Conservation (phyloP, 2,329 filamentous ascomycete species). For the Calonectria pauciramosa region DNA sequence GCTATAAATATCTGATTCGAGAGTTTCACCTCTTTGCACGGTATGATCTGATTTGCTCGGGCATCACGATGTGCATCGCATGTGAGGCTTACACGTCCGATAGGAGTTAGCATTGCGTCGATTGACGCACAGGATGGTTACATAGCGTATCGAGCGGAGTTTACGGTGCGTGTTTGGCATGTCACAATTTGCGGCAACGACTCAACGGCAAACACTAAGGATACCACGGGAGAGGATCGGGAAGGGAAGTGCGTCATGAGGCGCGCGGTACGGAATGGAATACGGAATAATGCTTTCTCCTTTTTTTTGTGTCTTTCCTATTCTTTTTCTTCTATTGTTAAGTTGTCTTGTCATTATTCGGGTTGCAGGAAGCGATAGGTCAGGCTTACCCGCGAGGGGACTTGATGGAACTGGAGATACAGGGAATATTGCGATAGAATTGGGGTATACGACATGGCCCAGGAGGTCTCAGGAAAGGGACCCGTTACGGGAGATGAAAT, state of each 20-base stretch:
- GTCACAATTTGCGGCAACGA: slow-evolving; percentile 28
- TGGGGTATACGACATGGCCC: slow-evolving; percentile 18
- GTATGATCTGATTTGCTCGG: slow-evolving; percentile 29
- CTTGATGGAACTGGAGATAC: not conserved
- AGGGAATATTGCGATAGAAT: slow-evolving; percentile 22
- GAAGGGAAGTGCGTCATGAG: not conserved
- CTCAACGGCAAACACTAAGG: slow-evolving; percentile 27
- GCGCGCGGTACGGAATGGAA: slow-evolving; percentile 1
- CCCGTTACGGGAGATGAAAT: slow-evolving; percentile 6
- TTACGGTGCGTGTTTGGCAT: slow-evolving; percentile 27
- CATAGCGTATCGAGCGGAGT: slow-evolving; percentile 30
- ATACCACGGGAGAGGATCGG: slow-evolving; percentile 21
- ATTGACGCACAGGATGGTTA: slow-evolving; percentile 25
- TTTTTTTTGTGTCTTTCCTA: not conserved
- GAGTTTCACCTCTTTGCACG: slow-evolving; percentile 32
- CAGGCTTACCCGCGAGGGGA: slow-evolving; percentile 8
- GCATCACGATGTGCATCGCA: slow-evolving; percentile 7
- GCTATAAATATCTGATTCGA: slow-evolving; percentile 32
- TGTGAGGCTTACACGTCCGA: slow-evolving; percentile 17
- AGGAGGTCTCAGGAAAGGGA: slow-evolving; percentile 16
- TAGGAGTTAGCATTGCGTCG: slow-evolving; percentile 25
- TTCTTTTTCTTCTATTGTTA: not conserved
- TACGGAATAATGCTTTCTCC: not conserved
- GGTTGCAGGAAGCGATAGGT: slow-evolving; percentile 16
- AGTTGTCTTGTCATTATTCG: slow-evolving; percentile 8